Conservation (phyloP, 495 filamentous ascomycete species). For the Annulohypoxylon nitens region DNA sequence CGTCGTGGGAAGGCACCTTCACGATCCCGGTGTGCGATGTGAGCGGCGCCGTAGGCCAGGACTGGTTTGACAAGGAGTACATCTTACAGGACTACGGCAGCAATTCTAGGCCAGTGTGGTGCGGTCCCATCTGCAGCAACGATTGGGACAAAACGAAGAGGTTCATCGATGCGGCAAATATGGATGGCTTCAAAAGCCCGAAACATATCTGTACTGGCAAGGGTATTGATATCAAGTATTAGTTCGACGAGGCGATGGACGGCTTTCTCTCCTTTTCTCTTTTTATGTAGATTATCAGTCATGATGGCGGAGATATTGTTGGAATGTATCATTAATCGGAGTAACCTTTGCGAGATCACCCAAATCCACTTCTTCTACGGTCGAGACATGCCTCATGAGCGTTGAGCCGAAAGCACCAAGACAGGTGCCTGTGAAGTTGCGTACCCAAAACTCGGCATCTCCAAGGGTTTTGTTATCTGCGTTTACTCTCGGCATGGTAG, state of each 20-base stretch:
- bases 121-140: slow-evolving; percentile 1
- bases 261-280: background rate
- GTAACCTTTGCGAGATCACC: background rate
- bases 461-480: slow-evolving; percentile 7
- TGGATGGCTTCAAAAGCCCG: slow-evolving; percentile 6
- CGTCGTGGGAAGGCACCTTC: slow-evolving; percentile 14
- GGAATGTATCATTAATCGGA: background rate
- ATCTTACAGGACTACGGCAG: background rate
- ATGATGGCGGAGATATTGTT: background rate
- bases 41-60: background rate
- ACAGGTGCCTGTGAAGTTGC: slow-evolving; percentile 24
- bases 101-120: background rate
- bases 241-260: background rate
- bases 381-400: slow-evolving; percentile 5
- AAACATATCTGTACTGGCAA: slow-evolving; percentile 4
- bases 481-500: background rate
- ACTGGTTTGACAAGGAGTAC: slow-evolving; percentile 6
- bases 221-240: slow-evolving; percentile 2
- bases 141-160: slow-evolving; percentile 17
- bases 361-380: slow-evolving; percentile 2
- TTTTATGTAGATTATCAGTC: background rate
- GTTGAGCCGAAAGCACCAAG: slow-evolving; percentile 11
- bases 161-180: slow-evolving; percentile 2
- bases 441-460: slow-evolving; percentile 22
- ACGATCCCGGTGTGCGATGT: slow-evolving; percentile 16